These are phyloP conservation scores for Dianthus caryophyllus DNA, from an alignment of 148 eudicot species.

Conservation along the genomic window DNA sequence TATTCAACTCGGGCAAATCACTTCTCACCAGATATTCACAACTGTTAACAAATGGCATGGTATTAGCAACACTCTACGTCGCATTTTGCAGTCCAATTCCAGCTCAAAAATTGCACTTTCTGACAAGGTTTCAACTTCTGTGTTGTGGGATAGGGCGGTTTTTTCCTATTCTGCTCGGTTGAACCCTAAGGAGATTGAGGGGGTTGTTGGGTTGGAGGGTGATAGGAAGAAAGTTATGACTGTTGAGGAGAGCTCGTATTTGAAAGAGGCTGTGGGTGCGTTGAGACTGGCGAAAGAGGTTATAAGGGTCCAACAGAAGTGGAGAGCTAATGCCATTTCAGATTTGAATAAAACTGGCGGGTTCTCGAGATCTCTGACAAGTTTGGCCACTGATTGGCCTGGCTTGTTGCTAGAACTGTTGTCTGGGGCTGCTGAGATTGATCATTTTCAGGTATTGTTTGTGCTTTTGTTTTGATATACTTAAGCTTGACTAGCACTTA, in stretches of 20 bases:
- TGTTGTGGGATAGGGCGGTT: slow-evolving; percentile 76
- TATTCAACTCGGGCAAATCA: slow-evolving; percentile 56
- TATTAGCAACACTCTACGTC: slow-evolving; percentile 42
- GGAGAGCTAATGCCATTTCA: slow-evolving; percentile 66
- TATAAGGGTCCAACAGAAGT: slow-evolving; percentile 59
- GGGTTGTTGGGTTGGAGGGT: slow-evolving; percentile 38
- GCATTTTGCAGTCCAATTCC: slow-evolving; percentile 28
- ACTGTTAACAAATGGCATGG: slow-evolving; percentile 78
- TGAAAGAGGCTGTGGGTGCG: slow-evolving; percentile 66
- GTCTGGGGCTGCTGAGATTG: slow-evolving; percentile 75
- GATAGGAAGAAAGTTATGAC: slow-evolving; percentile 37
- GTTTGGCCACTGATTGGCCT: slow-evolving; percentile 93
- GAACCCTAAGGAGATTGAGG: slow-evolving; percentile 43
- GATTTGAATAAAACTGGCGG: slow-evolving; percentile 67
- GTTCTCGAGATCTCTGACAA: slow-evolving; percentile 66
- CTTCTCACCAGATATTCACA: slow-evolving; percentile 69
- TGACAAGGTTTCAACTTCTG: slow-evolving; percentile 36
- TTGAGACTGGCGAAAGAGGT: slow-evolving; percentile 84
- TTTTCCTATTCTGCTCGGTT: slow-evolving; percentile 42
- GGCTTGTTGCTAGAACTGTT: slow-evolving; percentile 79
- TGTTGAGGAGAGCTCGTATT: slow-evolving; percentile 53
- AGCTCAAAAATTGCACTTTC: slow-evolving; percentile 25
- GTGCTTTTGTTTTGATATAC: neutral
- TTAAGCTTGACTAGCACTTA: neutral
- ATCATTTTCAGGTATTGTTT: slow-evolving; percentile 71